Evolutionary conservation across 1,284 basidiomycete species (phyloP), one percentile per base, ranked within the genome.

Genomic region (Rhodotorula glutinis): DNA sequence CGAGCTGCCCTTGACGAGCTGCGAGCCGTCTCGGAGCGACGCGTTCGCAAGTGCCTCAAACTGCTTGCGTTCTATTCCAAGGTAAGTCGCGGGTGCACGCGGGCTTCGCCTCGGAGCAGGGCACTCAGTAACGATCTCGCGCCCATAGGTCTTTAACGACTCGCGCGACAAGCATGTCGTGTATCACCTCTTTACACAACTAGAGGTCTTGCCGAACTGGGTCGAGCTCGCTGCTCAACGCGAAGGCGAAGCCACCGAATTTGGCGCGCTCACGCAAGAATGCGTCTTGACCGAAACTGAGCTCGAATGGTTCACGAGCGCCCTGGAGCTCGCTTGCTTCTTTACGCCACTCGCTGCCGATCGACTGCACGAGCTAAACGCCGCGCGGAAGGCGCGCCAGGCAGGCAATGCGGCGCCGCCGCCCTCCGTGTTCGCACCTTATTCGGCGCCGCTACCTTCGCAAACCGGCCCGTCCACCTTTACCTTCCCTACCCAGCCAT

Each of bases 41-140:
- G 71, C 21, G 69, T 73, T 29, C 56, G 71, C 23, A 70, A 70
- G 46, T 66, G 60, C 41, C 66, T 70, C 66, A 70, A 70, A 54
- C 40, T 70, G 3, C 55, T 62, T 55, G 66, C 69, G 1, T 73
- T 72, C 49, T 72, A 72, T 59, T 56, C 65, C 44, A 70, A 70
- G 53, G 64, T 65, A 13, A 14, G 27, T 38, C 7, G 33, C 33
- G 33, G n/a, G n/a, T n/a, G n/a, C n/a, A n/a, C n/a, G n/a, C n/a
- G n/a, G n/a, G n/a, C n/a, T n/a, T n/a, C n/a, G n/a, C n/a, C n/a
- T n/a, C n/a, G n/a, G n/a, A n/a, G n/a, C n/a, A n/a, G n/a, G n/a
- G n/a, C n/a, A n/a, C n/a, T n/a, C n/a, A n/a, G n/a, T n/a, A n/a
- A n/a, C n/a, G n/a, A n/a, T n/a, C n/a, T n/a, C n/a, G n/a, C n/a